Base-by-base conservation (phyloP, 768 basidiomycete species). In the Auricularia sp. region DNA sequence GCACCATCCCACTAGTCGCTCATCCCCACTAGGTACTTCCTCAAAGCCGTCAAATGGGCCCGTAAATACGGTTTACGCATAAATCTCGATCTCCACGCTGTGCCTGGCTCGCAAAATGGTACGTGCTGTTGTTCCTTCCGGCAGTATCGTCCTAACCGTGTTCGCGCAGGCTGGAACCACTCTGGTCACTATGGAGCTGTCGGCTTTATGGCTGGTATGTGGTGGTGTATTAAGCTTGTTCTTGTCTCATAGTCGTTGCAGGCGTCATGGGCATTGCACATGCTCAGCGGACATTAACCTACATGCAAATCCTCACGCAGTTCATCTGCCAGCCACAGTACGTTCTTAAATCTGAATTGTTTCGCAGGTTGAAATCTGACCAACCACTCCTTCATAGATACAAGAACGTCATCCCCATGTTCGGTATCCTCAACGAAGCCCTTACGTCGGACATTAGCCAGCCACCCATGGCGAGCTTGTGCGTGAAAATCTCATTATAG, bases 11-110 rank as follows among this genome's bases (percentile, higher is more conserved):
- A 18, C 61, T 61, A 39, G 47, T 24, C 61, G 36, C 24, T 36
- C 18, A 63, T 37, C 65, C 65, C 67, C 45, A 33, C 61, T 24
- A 86, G 84, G 67, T 96, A 98, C 77, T 92, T 97, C 79, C 79
- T 97, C 62, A 94, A 96, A 75, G 92, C 93, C 8, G 84, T 98
- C 67, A 78, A 85, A 67, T 99, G 96, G 96, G 92, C 92, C 6
- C 85, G 96, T 65, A 99, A 99, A 76, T 99, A 99, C 73, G 96
- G 96, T 8, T 69, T 98, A 62, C 86, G 96, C 61, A 92, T 99
- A 71, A 92, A 95, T 72, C 82, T 98, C 42, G 96, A 99, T 74
- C 76, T 94, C 11, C 89, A 90, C 69, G 77, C 86, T 35, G 75
- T 91, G 13, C 89, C 89, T 45, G 90, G 90, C 33, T 87, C 87